phyloP scores from a whole-genome alignment of 805 yeast species.

The Ogataea haglerorum region DNA sequence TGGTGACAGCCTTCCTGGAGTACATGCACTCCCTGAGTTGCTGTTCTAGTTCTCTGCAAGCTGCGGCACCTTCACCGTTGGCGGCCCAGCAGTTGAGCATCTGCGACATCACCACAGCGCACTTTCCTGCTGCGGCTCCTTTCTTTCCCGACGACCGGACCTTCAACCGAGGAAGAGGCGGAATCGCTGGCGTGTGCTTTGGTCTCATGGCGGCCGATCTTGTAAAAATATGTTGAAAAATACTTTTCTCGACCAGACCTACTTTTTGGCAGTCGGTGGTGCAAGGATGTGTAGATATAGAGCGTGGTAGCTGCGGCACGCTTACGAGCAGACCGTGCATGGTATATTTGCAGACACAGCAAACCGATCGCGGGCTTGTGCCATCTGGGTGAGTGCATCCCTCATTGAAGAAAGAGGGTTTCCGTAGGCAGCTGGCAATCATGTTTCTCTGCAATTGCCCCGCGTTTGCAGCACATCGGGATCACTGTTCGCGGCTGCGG shows the following conservation, averaged over 20 bases:
- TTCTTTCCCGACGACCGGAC: constrained; percentile 61
- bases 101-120: constrained; percentile 78
- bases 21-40: constrained; percentile 78
- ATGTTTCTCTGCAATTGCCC: no score
- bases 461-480: no score
- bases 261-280: not conserved
- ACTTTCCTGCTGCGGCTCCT: constrained; percentile 52
- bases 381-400: no score
- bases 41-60: constrained; percentile 60
- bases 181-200: constrained; percentile 37
- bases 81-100: constrained; percentile 95
- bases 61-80: constrained; percentile 75
- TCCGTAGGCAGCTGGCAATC: no score
- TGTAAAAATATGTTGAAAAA: constrained; percentile 1
- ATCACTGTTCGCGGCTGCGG: no score
- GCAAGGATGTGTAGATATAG: not conserved
- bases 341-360: no score
- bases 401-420: no score
- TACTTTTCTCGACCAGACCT: constrained; percentile 7
- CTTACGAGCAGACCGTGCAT: no score
- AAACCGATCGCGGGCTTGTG: no score
- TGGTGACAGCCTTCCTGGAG: constrained; percentile 30
- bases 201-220: constrained; percentile 17
- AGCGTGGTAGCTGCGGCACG: not conserved
- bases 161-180: constrained; percentile 71